Percentiles rank a stretch among this genome's conserved stretches.
Conservation (phyloP, 164 flowering plant genomes). For the Kalanchoe fedtschenkoi region DNA sequence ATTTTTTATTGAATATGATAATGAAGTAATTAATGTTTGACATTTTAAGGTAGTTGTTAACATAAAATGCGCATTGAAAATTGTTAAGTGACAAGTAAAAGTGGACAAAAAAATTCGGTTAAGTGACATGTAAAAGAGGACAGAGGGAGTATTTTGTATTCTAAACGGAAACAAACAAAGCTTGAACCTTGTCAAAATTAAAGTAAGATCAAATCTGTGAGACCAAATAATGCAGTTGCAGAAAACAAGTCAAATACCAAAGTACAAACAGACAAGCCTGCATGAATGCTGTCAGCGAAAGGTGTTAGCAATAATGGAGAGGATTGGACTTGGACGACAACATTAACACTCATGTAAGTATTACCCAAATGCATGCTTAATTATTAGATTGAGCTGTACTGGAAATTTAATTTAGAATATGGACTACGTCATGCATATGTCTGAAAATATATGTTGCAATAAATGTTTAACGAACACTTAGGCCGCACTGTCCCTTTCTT, state of each 20-base stretch:
- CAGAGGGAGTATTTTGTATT: too few species aligned
- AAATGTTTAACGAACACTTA: conserved; percentile 1
- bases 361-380: neutral
- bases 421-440: neutral
- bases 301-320: neutral
- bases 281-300: neutral
- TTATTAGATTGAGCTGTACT: neutral
- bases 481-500: neutral
- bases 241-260: neutral
- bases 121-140: too few species aligned
- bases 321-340: neutral
- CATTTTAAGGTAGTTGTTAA: too few species aligned
- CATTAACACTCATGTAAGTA: neutral
- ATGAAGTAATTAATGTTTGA: too few species aligned
- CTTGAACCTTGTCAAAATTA: neutral
- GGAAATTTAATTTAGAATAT: too few species aligned
- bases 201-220: neutral
- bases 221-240: neutral
- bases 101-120: too few species aligned
- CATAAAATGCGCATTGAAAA: too few species aligned
- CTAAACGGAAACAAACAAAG: neutral
- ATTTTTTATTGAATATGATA: too few species aligned
- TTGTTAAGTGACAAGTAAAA: too few species aligned
- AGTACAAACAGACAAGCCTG: neutral
- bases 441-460: neutral